These are phyloP conservation scores for Colletotrichum gigasporum DNA, from an alignment of 2,329 filamentous ascomycete genomes.

Conservation along the genomic window DNA sequence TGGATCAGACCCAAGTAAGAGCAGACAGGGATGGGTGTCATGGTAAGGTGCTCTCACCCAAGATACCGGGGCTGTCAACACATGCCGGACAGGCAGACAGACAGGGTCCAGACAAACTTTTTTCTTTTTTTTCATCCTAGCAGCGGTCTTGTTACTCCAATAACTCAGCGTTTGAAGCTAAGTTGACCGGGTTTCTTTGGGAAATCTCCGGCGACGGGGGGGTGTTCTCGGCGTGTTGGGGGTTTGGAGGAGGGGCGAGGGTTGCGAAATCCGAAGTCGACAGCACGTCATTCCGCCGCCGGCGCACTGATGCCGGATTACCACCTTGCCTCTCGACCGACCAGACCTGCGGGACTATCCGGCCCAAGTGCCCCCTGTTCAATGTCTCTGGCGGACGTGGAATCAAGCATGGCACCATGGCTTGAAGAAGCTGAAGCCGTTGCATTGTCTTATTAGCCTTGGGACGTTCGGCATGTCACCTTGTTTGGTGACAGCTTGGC, in stretches of 20 bases:
- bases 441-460: background rate
- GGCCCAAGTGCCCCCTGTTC: background rate
- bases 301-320: conserved; percentile 13
- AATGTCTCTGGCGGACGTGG: background rate
- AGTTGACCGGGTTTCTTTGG: background rate
- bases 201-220: conserved; percentile 11
- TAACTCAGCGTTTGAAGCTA: background rate
- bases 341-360: background rate
- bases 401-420: background rate
- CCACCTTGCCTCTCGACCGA: background rate
- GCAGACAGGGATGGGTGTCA: conserved; percentile 15
- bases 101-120: conserved; percentile 27
- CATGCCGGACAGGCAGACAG: background rate
- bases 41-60: background rate
- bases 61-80: background rate
- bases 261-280: conserved; percentile 28
- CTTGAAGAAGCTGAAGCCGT: background rate
- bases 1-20: background rate
- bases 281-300: conserved; percentile 30
- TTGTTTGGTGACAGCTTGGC: background rate
- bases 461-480: background rate
- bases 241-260: background rate
- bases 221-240: background rate
- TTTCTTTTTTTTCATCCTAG: no score
- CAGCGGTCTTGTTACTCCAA: background rate